These are phyloP conservation scores for Domatiomyces catenatus DNA, from an alignment of 2,329 filamentous ascomycete species.

Conservation along the genomic window DNA sequence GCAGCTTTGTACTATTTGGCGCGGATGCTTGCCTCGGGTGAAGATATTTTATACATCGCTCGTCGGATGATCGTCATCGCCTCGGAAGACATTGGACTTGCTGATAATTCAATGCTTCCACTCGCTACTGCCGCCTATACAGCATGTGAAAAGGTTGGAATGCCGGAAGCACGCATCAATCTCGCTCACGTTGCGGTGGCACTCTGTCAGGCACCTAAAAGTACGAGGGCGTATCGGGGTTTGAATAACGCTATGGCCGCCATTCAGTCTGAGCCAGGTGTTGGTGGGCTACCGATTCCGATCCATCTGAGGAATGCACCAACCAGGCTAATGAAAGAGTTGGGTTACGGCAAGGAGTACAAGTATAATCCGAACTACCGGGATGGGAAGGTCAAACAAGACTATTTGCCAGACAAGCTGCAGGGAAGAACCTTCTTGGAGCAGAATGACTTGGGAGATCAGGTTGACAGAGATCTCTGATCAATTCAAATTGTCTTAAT, in stretches of 20 bases:
- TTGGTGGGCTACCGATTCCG: conserved; percentile 68
- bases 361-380: conserved; percentile 91
- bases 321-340: conserved; percentile 79
- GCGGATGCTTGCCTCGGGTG: conserved; percentile 87
- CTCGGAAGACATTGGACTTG: conserved; percentile 82
- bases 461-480: conserved; percentile 44
- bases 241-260: conserved; percentile 67
- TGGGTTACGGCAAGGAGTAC: conserved; percentile 81
- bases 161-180: conserved; percentile 88
- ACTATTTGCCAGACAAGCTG: conserved; percentile 73
- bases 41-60: conserved; percentile 85
- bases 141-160: conserved; percentile 80
- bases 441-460: conserved; percentile 60
- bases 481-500: no score
- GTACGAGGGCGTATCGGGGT: conserved; percentile 68
- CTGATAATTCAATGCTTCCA: conserved; percentile 67
- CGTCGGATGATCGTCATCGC: conserved; percentile 88
- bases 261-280: conserved; percentile 58
- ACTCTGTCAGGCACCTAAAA: conserved; percentile 66
- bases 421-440: conserved; percentile 60
- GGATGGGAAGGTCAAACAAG: conserved; percentile 67
- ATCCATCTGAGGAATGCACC: conserved; percentile 83
- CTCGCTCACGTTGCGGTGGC: conserved; percentile 78
- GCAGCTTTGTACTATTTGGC: conserved; percentile 88
- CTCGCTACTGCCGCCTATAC: conserved; percentile 76